Base-by-base conservation (phyloP, 2,329 filamentous ascomycete species). In the Ascomycota sp. region DNA sequence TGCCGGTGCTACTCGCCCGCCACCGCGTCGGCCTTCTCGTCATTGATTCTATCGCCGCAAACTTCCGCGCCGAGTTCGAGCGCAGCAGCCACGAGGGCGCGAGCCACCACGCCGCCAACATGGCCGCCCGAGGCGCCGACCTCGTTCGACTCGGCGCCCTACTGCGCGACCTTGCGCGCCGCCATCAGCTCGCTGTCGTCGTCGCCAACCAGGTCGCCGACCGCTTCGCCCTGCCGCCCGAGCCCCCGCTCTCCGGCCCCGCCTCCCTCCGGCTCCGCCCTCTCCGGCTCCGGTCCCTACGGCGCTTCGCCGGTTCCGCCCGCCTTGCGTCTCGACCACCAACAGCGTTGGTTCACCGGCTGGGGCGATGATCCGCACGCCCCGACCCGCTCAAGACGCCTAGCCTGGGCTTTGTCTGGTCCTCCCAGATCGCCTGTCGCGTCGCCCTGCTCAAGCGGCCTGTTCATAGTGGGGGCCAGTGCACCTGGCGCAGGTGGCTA, bases 121-220 rank as follows among this genome's bases (percentile, higher is more conserved):
- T 95, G 60, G 80, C 77, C 19, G 71, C 72, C 24, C 70, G 89
- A 36, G 75, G 75, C 37, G 61, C 68, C 30, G 79, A 92, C 45
- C 68, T 98, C 30, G 65, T 81, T 11, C 72, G 74, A 20, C 58
- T 93, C 2, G 80, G 86, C 23, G 67, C 74, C 25, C 59, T 81
- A 30, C 61, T 98, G 15, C 70, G 83, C 23, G 65, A 75, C 24
- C 56, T 95, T 2, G 89, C 89, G 1, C 66, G 69, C 23, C 67
- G 65, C 25, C 61, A 91, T 43, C 63, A 75, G 38, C 59, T 94
- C 27, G 85, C 83, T 17, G 64, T 98, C 20, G 83, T 98, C 1
- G 78, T 94, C 3, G 79, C 86, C 5, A 98, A 98, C 47, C 89
- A 98, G 51, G 86, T 98, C 20, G 79, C 81, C 5, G 89, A 98